Conservation (phyloP, 2,329 filamentous ascomycete species). For the Neonectria punicea region DNA sequence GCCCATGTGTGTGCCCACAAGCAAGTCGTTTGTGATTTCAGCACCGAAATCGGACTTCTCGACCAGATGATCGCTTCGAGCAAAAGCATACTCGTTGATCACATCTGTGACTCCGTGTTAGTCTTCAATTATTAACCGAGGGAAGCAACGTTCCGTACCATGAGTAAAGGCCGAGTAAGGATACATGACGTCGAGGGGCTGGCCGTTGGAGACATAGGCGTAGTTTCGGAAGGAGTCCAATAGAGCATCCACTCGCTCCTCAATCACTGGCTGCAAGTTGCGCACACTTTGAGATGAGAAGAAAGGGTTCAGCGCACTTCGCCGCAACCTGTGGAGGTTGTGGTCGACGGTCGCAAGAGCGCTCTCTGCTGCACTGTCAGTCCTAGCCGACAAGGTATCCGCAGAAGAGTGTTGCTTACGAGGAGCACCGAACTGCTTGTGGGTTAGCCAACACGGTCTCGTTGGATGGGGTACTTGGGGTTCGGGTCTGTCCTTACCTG, state of each 20-base stretch:
- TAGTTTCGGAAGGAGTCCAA: conserved; percentile 45
- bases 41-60: conserved; percentile 49
- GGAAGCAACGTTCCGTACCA: conserved; percentile 34
- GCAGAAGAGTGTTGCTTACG: conserved; percentile 39
- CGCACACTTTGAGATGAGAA: conserved; percentile 51
- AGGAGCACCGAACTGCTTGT: conserved; percentile 47
- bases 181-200: conserved; percentile 50
- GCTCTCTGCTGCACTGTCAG: conserved; percentile 44
- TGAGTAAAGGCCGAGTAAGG: conserved; percentile 53
- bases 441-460: conserved; percentile 28
- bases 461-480: too few species aligned
- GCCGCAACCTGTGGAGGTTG: conserved; percentile 47
- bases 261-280: conserved; percentile 51
- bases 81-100: conserved; percentile 54
- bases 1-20: conserved; percentile 52
- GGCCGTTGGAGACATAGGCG: conserved; percentile 38
- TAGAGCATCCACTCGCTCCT: conserved; percentile 49
- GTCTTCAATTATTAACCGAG: neutral
- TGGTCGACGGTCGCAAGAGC: conserved; percentile 50
- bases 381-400: conserved; percentile 20
- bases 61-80: conserved; percentile 49
- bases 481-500: conserved; percentile 40
- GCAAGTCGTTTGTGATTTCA: conserved; percentile 49
- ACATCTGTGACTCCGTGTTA: conserved; percentile 43
- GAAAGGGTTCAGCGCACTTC: conserved; percentile 50